These are phyloP conservation scores for Globisporangium ultimum DNA, from an alignment of 352 stramenopile genomes.

Conservation along the genomic window DNA sequence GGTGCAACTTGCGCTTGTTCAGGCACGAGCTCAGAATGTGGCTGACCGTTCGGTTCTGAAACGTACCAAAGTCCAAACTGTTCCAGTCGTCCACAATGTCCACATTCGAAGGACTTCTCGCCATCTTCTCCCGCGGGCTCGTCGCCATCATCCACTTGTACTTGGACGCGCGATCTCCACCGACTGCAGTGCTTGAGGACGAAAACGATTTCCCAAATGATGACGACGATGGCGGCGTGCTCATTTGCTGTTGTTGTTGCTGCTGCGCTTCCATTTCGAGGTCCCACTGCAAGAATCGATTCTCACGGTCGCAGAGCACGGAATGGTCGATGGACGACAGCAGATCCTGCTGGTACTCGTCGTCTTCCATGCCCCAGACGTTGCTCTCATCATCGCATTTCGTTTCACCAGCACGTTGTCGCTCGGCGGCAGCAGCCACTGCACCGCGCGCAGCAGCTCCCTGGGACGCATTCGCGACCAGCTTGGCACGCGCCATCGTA, in stretches of 20 bases:
- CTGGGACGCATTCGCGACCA: conserved; percentile 15
- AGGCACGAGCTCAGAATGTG: conserved; percentile 81
- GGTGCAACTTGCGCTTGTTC: conserved; percentile 78
- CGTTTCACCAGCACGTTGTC: conserved; percentile 13
- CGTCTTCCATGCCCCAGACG: conserved; percentile 72
- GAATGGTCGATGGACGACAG: conserved; percentile 76
- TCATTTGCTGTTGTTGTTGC: conserved; percentile 22
- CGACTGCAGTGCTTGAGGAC: conserved; percentile 10
- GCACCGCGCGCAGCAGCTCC: conserved; percentile 11
- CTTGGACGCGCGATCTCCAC: conserved; percentile 16
- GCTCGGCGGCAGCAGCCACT: conserved; percentile 17
- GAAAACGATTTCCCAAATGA: conserved; percentile 11
- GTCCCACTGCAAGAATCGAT: conserved; percentile 77
- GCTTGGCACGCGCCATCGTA: conserved; percentile 27
- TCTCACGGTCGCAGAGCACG: conserved; percentile 77
- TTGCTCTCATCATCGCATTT: conserved; percentile 53
- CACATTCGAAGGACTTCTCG: conserved; percentile 71
- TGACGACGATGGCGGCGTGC: conserved; percentile 14
- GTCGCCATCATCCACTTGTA: conserved; percentile 44
- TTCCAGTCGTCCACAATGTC: conserved; percentile 81
- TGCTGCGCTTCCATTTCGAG: conserved; percentile 51
- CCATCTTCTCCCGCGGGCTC: conserved; percentile 46
- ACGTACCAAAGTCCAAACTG: conserved; percentile 73
- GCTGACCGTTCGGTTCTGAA: conserved; percentile 81
- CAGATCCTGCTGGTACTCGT: conserved; percentile 67